Percentiles rank a stretch among this genome's conserved stretches.
phyloP scores from a whole-genome alignment of 2,329 filamentous ascomycete genomes.

The Botrytis pseudocinerea region DNA sequence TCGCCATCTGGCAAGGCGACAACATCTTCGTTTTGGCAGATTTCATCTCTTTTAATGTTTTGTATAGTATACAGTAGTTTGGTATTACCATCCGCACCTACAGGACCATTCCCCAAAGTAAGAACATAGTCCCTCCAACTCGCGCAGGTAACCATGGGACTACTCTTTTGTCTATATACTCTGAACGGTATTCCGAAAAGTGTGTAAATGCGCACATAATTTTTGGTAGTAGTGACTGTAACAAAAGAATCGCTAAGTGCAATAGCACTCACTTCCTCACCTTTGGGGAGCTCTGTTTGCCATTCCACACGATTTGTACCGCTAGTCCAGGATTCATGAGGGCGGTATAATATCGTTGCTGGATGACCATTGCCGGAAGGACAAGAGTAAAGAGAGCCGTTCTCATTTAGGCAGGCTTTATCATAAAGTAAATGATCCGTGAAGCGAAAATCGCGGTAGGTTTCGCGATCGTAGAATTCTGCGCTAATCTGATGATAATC shows the following conservation, averaged over 20 bases:
- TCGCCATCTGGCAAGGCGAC: constrained; percentile 77
- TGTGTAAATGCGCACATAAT: constrained; percentile 91
- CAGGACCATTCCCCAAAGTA: constrained; percentile 88
- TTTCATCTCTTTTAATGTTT: constrained; percentile 88
- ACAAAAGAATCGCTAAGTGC: constrained; percentile 89
- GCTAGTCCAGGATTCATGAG: constrained; percentile 87
- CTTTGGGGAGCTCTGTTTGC: constrained; percentile 81
- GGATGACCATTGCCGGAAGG: constrained; percentile 64
- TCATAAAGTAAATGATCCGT: constrained; percentile 96
- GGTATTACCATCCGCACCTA: constrained; percentile 74
- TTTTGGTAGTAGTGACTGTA: constrained; percentile 80
- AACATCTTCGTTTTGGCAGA: constrained; percentile 92
- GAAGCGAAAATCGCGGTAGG: constrained; percentile 93
- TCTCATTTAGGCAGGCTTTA: constrained; percentile 87
- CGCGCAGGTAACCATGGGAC: constrained; percentile 86
- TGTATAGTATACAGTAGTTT: constrained; percentile 88
- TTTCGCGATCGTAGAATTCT: constrained; percentile 94
- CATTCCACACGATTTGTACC: constrained; percentile 85
- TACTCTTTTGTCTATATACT: constrained; percentile 88
- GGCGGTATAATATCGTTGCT: constrained; percentile 90
- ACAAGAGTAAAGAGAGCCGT: constrained; percentile 83
- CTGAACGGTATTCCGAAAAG: constrained; percentile 87
- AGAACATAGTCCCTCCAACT: constrained; percentile 97
- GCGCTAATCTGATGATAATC: constrained; percentile 91
- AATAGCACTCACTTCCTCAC: constrained; percentile 85